Percentiles rank a stretch among this genome's conserved stretches.
Conservation (phyloP, 306 rosid species). For the Lupinus albus region DNA sequence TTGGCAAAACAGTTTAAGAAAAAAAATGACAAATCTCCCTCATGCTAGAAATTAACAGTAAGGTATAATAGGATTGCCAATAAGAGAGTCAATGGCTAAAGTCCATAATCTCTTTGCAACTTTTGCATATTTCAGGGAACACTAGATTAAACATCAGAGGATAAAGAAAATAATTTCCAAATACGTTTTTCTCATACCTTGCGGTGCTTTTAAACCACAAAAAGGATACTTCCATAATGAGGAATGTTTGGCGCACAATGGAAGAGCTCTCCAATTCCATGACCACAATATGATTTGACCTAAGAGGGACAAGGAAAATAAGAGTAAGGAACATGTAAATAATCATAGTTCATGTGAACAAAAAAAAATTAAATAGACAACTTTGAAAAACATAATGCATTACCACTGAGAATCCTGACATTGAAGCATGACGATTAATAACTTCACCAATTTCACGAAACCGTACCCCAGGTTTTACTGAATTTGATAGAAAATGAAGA, state of each 20-base stretch:
- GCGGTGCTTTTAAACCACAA: slow-evolving; percentile 26
- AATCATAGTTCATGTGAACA: slow-evolving; percentile 7
- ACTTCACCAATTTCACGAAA: slow-evolving; percentile 97
- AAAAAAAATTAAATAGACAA: slow-evolving; percentile 26
- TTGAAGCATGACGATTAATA: slow-evolving; percentile 74
- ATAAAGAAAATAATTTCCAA: slow-evolving; percentile 23
- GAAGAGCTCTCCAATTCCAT: slow-evolving; percentile 98
- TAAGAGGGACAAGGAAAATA: slow-evolving; percentile 32
- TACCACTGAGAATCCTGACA: slow-evolving; percentile 97
- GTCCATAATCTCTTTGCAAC: neutral
- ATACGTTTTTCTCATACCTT: neutral
- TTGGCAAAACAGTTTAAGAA: neutral
- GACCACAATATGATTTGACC: slow-evolving; percentile 89
- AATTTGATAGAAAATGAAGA: slow-evolving; percentile 32
- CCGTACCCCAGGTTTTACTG: slow-evolving; percentile 93
- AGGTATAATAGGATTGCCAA: neutral
- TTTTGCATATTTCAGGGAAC: neutral
- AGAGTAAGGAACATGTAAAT: slow-evolving; percentile 27
- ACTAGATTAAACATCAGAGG: slow-evolving; percentile 20
- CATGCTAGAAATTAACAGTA: neutral
- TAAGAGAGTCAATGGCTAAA: neutral
- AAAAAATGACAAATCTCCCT: neutral
- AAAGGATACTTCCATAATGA: slow-evolving; percentile 85
- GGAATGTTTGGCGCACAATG: slow-evolving; percentile 96
- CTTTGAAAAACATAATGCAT: slow-evolving; percentile 15